Conservation (phyloP, 805 yeast species). For the Ogataea methylovora region DNA sequence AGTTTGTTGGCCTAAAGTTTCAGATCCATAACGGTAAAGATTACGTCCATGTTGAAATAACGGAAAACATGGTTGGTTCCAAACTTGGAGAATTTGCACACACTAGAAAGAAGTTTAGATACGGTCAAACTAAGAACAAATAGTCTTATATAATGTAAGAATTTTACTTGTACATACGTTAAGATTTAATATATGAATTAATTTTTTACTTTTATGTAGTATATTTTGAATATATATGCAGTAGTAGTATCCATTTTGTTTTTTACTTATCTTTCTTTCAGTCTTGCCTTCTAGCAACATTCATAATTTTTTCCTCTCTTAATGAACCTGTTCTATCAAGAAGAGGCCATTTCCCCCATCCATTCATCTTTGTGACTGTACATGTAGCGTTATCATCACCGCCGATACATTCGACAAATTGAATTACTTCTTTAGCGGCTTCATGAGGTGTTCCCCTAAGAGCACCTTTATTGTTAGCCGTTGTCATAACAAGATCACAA, state of each 20-base stretch:
- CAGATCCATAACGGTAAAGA: conserved; percentile 96
- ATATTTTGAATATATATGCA: too few relatives aligned
- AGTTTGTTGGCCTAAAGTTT: conserved; percentile 89
- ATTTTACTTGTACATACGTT: too few relatives aligned
- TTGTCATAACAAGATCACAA: conserved; percentile 75
- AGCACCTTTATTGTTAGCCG: conserved; percentile 56
- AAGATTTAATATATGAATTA: too few relatives aligned
- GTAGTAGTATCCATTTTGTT: too few relatives aligned
- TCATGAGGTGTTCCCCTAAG: conserved; percentile 72
- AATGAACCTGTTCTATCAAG: conserved; percentile 75
- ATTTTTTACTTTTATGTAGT: too few relatives aligned
- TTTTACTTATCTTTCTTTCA: too few relatives aligned
- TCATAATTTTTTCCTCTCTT: conserved; percentile 57
- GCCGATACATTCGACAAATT: conserved; percentile 78
- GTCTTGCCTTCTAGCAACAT: conserved; percentile 15
- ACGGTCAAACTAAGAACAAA: conserved; percentile 69
- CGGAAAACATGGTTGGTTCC: conserved; percentile 95
- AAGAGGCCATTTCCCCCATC: conserved; percentile 94
- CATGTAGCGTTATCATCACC: conserved; percentile 97
- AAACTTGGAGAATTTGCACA: conserved; percentile 94
- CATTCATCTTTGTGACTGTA: conserved; percentile 65
- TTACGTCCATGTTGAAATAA: conserved; percentile 77
- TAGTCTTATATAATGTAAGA: conserved; percentile 10
- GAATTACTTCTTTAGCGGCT: conserved; percentile 79
- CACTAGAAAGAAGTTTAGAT: conserved; percentile 82